Base-by-base conservation (phyloP, 768 basidiomycete species). In the Boletus sp. region DNA sequence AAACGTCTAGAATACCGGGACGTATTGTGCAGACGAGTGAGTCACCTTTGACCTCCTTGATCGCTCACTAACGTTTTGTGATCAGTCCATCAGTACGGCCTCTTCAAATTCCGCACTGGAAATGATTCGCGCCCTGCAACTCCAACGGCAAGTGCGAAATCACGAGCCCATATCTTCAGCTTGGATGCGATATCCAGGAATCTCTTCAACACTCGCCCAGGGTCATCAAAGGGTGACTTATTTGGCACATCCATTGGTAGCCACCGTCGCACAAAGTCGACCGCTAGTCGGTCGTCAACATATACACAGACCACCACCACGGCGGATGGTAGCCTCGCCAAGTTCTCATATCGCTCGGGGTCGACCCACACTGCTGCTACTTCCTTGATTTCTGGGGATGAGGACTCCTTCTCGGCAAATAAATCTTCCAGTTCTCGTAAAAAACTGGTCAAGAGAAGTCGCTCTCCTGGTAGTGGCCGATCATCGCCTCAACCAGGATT, bases 121-220 rank as follows among this genome's bases (percentile, higher is more conserved):
- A 83, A 81, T 52, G 86, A 77, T 42, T 87, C 94, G 24, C 73
- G 81, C n/a, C 94, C 95, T 6, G 83, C 87, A 2, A 98, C 94
- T 0, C 95, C 94, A 4, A 91, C 90, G 0, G 82, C 85, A 1
- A 83, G 79, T 46, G 82, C 86, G n/a, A 86, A 89, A 39, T 78
- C 83, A 17, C 77, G 83, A 59, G 90, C 86, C 2, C 85, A 89
- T n/a, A 91, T 93, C 50, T 93, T 96, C 67, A 86, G 90, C 35
- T 78, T 98, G 51, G 94, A 98, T 66, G 89, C 85, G 18, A 88
- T 98, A 63, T 94, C 92, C 18, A 83, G 92, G 44, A 94, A 93
- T 71, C 79, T 98, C 30, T 95, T 97, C 74, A 85, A 81, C 64
- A 69, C 83, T 7, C 82, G 85, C 3, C 81, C 87, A 32, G 89